These are phyloP conservation scores for Populus tomentosa DNA, from an alignment of 441 rosid genomes.

Conservation along the genomic window DNA sequence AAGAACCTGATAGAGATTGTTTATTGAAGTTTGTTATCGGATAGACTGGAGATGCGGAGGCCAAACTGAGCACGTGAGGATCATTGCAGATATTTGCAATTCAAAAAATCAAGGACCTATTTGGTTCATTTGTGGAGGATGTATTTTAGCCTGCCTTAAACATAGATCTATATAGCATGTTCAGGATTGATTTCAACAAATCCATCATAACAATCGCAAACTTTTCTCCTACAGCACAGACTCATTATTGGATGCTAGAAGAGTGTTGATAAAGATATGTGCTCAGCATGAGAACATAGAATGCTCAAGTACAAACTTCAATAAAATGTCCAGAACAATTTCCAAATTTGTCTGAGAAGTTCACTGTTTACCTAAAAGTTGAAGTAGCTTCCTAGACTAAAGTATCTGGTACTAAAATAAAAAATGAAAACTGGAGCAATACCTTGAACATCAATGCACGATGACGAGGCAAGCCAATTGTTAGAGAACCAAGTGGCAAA, in stretches of 20 bases:
- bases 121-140: background rate
- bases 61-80: background rate
- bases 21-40: background rate
- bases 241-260: background rate
- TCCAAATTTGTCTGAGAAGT: background rate
- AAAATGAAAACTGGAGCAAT: slow-evolving; percentile 16
- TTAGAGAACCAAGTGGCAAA: slow-evolving; percentile 91
- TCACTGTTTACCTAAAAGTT: background rate
- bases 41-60: background rate
- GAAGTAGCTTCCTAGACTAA: background rate
- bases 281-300: background rate
- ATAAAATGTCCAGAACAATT: background rate
- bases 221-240: background rate
- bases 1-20: background rate
- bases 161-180: background rate
- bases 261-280: background rate
- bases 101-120: background rate
- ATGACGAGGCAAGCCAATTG: slow-evolving; percentile 96
- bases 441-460: slow-evolving; percentile 96
- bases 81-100: background rate
- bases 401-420: background rate
- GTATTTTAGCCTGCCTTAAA: background rate
- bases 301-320: background rate
- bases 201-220: background rate
- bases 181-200: background rate